phyloP scores from a whole-genome alignment of 352 stramenopile species.

The Pythium rishiriense region DNA sequence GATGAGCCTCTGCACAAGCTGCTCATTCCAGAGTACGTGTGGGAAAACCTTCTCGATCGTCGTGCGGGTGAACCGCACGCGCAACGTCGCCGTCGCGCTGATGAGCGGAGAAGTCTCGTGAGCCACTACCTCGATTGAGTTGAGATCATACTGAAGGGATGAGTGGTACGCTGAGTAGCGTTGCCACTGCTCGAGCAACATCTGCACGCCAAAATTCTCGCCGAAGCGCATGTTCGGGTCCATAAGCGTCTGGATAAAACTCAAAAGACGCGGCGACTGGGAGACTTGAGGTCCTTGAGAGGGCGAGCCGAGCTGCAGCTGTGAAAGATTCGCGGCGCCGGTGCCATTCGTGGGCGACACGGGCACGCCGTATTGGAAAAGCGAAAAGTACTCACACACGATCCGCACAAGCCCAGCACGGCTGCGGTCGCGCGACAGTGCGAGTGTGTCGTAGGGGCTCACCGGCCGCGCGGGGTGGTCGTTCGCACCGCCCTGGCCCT shows the following conservation, averaged over 20 bases:
- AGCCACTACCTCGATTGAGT: constrained; percentile 36
- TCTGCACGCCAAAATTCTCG: constrained; percentile 36
- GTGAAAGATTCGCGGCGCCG: no score
- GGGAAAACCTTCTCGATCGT: constrained; percentile 41
- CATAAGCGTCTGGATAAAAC: constrained; percentile 43
- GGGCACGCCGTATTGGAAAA: constrained; percentile 50
- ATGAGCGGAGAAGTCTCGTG: constrained; percentile 12
- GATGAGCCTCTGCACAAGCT: constrained; percentile 40
- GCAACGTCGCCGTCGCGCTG: constrained; percentile 16
- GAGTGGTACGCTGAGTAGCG: constrained; percentile 55
- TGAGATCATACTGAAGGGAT: constrained; percentile 45
- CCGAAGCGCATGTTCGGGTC: constrained; percentile 45
- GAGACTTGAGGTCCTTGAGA: constrained; percentile 14
- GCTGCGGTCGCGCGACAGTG: constrained; percentile 28
- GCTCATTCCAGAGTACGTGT: constrained; percentile 35
- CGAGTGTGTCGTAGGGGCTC: constrained; percentile 13
- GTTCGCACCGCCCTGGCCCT: constrained; percentile 25
- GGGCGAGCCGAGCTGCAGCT: constrained; percentile 19
- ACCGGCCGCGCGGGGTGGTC: not conserved
- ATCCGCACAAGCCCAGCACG: constrained; percentile 30
- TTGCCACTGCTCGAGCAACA: constrained; percentile 53
- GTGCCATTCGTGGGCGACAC: constrained; percentile 17
- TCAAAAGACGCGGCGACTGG: constrained; percentile 26
- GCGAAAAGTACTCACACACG: constrained; percentile 51
- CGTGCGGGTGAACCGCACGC: constrained; percentile 14